Evolutionary conservation across 129 eudicot genomes (phyloP).

Genomic region (Artemisia tridentata): DNA sequence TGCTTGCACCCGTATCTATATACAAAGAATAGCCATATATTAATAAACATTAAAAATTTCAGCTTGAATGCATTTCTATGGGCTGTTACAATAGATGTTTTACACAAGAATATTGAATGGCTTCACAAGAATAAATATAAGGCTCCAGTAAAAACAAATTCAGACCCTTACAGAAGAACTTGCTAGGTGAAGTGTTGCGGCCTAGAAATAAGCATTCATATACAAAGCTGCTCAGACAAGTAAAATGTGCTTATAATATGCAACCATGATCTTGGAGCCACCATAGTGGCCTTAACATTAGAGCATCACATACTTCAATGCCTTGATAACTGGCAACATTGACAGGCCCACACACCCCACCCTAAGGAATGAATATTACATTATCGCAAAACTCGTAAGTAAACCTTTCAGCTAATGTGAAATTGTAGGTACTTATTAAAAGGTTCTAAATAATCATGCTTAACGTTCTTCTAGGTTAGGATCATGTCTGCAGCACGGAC

Average conservation of each 20-base stretch:
- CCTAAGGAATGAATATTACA: too few relatives aligned
- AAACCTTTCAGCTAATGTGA: not conserved
- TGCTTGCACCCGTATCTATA: conserved; percentile 68
- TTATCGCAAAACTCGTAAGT: not conserved
- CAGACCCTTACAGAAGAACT: too few relatives aligned
- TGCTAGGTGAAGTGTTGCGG: too few relatives aligned
- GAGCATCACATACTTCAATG: too few relatives aligned
- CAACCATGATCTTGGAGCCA: too few relatives aligned
- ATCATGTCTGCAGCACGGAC: not conserved
- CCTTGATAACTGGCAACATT: too few relatives aligned
- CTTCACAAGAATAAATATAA: not conserved
- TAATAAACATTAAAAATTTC: not conserved
- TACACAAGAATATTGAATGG: not conserved
- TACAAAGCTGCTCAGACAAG: too few relatives aligned
- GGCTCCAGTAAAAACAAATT: too few relatives aligned
- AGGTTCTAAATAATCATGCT: not conserved
- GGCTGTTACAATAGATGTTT: not conserved
- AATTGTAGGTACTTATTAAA: not conserved
- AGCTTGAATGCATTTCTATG: not conserved
- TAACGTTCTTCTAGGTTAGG: not conserved
- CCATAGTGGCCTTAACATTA: too few relatives aligned
- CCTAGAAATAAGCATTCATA: too few relatives aligned
- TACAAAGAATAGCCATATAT: conserved; percentile 7
- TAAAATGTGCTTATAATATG: too few relatives aligned
- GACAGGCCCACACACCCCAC: too few relatives aligned